Conservation (phyloP, 352 stramenopile genomes). For the Globisporangium radiosum region DNA sequence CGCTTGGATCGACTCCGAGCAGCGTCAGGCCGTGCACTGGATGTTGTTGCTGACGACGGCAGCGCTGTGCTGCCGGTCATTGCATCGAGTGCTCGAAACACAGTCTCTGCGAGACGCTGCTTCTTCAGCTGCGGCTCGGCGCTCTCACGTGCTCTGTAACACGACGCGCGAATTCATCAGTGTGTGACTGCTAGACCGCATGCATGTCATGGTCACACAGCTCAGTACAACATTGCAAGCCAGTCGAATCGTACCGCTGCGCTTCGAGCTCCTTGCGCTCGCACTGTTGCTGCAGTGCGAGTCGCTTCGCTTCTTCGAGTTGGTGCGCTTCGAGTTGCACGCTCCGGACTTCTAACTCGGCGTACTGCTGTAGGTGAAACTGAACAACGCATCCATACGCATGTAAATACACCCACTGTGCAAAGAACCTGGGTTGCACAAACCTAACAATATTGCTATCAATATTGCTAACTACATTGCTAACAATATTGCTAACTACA, state of each 20-base stretch:
- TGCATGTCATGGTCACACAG: neutral
- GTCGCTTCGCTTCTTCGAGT: slow-evolving; percentile 1
- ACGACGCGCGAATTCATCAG: neutral
- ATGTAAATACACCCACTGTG: no score
- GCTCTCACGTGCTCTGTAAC: slow-evolving; percentile 9
- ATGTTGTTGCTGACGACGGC: slow-evolving; percentile 2
- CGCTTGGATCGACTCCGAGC: neutral
- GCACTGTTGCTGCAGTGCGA: slow-evolving; percentile 1
- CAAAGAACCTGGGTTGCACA: no score
- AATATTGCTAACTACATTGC: slow-evolving; percentile 1
- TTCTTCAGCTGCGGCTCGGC: slow-evolving; percentile 31
- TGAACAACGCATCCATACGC: neutral
- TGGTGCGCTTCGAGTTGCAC: slow-evolving; percentile 16
- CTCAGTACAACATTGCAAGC: neutral
- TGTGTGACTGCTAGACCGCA: no score
- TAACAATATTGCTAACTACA: neutral
- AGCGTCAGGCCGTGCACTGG: neutral
- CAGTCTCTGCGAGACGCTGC: slow-evolving; percentile 25
- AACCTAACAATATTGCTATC: no score
- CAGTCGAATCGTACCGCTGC: slow-evolving; percentile 16
- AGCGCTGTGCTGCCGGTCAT: neutral
- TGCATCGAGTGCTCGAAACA: slow-evolving; percentile 16
- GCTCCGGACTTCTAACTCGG: slow-evolving; percentile 3
- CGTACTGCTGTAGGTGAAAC: slow-evolving; percentile 1
- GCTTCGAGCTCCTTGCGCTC: slow-evolving; percentile 8